Evolutionary conservation across 768 basidiomycete genomes (phyloP).

Genomic region (Pleurotus tuber-regium): DNA sequence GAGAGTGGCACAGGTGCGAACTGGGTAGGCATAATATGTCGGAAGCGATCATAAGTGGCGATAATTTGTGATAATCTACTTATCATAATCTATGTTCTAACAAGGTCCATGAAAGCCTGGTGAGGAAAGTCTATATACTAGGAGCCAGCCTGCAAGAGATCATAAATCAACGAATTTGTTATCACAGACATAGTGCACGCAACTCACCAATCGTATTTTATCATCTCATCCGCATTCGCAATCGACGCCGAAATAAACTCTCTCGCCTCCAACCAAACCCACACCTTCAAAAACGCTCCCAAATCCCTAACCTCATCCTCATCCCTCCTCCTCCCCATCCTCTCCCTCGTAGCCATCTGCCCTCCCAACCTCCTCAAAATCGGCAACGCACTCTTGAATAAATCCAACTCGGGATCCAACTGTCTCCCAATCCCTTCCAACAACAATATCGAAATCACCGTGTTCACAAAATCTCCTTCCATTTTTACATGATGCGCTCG

Average conservation of each 20-base stretch:
- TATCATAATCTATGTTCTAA: too few relatives aligned
- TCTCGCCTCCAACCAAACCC: slow-evolving; percentile 93
- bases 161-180: slow-evolving; percentile 14
- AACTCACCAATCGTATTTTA: slow-evolving; percentile 86
- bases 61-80: too few relatives aligned
- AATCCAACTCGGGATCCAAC: slow-evolving; percentile 86
- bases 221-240: slow-evolving; percentile 78
- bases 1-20: too few relatives aligned
- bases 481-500: slow-evolving; percentile 94
- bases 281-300: slow-evolving; percentile 90
- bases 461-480: slow-evolving; percentile 99
- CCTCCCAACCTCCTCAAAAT: slow-evolving; percentile 89
- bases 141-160: slow-evolving; percentile 44
- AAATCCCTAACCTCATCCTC: slow-evolving; percentile 69
- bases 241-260: slow-evolving; percentile 79
- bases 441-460: slow-evolving; percentile 89
- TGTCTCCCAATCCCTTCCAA: slow-evolving; percentile 96
- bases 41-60: too few relatives aligned
- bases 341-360: slow-evolving; percentile 78
- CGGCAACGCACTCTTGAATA: slow-evolving; percentile 94
- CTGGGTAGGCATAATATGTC: too few relatives aligned
- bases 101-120: neutral
- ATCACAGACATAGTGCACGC: neutral
- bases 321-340: slow-evolving; percentile 51
- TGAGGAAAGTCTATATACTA: slow-evolving; percentile 31